phyloP scores from a whole-genome alignment of 352 stramenopile genomes.

The Phytopythium litorale region DNA sequence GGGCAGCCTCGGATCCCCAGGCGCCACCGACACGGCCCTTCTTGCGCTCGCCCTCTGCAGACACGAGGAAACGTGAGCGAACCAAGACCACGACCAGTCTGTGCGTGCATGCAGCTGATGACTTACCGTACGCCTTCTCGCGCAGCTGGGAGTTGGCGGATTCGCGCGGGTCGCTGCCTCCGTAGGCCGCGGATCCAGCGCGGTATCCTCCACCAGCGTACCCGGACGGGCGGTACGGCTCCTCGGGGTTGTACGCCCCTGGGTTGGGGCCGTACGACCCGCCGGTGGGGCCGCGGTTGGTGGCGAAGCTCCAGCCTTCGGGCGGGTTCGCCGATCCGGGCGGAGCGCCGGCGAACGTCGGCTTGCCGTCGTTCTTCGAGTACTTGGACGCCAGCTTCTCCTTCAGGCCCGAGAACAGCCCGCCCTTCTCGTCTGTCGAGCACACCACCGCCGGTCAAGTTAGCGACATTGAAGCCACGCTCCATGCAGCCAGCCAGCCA shows the following conservation, averaged over 20 bases:
- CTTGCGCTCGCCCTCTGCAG: slow-evolving; percentile 69
- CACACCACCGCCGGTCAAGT: neutral
- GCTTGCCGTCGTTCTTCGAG: slow-evolving; percentile 53
- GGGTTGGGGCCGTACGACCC: slow-evolving; percentile 52
- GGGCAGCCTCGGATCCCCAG: slow-evolving; percentile 40
- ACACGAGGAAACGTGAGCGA: neutral
- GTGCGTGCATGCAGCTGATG: neutral
- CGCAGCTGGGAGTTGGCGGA: slow-evolving; percentile 59
- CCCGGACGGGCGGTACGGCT: slow-evolving; percentile 63
- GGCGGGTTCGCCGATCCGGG: slow-evolving; percentile 67
- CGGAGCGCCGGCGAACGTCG: slow-evolving; percentile 51
- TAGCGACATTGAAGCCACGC: neutral
- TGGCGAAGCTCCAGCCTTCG: slow-evolving; percentile 82
- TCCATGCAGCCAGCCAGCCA: neutral
- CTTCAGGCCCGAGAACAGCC: slow-evolving; percentile 81
- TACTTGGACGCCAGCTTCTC: slow-evolving; percentile 84
- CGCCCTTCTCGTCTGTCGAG: slow-evolving; percentile 66
- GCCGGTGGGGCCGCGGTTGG: slow-evolving; percentile 77
- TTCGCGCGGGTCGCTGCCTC: slow-evolving; percentile 46
- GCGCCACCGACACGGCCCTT: slow-evolving; percentile 79
- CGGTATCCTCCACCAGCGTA: slow-evolving; percentile 47
- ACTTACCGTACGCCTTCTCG: slow-evolving; percentile 75
- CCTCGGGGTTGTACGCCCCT: slow-evolving; percentile 75
- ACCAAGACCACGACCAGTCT: too few species aligned
- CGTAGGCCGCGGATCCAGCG: slow-evolving; percentile 33